A percentile compares a stretch with the other conserved stretches of the same genome.
These are phyloP conservation scores for Boletus rubescentipes DNA, from an alignment of 768 basidiomycete species.

Conservation along the genomic window DNA sequence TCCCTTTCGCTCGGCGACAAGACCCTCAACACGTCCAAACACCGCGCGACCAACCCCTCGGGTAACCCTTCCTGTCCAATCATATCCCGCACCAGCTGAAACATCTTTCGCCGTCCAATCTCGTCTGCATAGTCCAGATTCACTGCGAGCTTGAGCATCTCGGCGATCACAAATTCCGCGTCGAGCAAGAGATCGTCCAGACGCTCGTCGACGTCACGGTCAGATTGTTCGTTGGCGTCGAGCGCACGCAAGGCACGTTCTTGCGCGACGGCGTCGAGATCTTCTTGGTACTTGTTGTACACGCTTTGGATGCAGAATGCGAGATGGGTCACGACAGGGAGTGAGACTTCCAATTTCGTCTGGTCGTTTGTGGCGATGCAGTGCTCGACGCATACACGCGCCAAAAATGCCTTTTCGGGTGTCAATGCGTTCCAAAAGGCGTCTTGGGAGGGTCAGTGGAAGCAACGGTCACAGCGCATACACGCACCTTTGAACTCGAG, in stretches of 20 bases:
- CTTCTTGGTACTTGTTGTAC: constrained; percentile 63
- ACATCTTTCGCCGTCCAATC: constrained; percentile 54
- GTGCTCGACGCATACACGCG: constrained; percentile 74
- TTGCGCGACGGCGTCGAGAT: constrained; percentile 42
- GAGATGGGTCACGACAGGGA: constrained; percentile 84
- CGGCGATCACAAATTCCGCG: constrained; percentile 66
- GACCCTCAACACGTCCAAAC: constrained; percentile 78
- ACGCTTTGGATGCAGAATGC: constrained; percentile 71
- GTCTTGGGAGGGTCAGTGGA: too few species aligned
- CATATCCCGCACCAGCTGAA: too few species aligned
- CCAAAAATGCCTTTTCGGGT: too few species aligned
- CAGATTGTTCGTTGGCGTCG: too few species aligned
- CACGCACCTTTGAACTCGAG: constrained; percentile 68
- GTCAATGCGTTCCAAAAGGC: neutral
- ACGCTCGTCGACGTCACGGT: constrained; percentile 46
- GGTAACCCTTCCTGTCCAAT: constrained; percentile 49
- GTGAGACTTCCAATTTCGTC: constrained; percentile 57
- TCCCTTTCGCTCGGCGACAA: constrained; percentile 77
- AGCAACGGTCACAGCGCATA: neutral
- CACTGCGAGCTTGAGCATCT: constrained; percentile 76
- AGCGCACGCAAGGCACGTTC: constrained; percentile 27
- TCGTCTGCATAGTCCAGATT: constrained; percentile 91
- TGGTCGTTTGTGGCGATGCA: constrained; percentile 64
- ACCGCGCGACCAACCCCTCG: constrained; percentile 62
- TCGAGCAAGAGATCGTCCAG: constrained; percentile 35